A percentile compares a stretch with the other conserved stretches of the same genome.
Conservation (phyloP, 306 rosid genomes). For the Arachis hypogaea region DNA sequence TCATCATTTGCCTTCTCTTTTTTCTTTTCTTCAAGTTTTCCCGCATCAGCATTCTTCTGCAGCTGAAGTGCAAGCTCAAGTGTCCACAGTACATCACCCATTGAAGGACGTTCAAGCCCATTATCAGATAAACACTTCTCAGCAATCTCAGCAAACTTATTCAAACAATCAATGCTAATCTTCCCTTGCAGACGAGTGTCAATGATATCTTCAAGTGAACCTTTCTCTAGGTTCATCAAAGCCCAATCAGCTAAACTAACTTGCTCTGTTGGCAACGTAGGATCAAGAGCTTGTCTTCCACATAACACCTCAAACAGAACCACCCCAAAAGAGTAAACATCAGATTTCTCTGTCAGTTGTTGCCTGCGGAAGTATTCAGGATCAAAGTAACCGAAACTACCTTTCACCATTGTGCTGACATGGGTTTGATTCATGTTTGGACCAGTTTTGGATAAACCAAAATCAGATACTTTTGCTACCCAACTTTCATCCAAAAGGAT, state of each 20-base stretch:
- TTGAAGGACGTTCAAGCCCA: slow-evolving; percentile 52
- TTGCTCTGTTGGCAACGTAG: slow-evolving; percentile 51
- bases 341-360: slow-evolving; percentile 2
- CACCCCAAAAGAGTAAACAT: slow-evolving; percentile 44
- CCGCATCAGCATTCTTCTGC: slow-evolving; percentile 41
- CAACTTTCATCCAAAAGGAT: not conserved
- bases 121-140: slow-evolving; percentile 47
- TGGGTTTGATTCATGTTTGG: not conserved
- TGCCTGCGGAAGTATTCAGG: not conserved
- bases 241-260: slow-evolving; percentile 58
- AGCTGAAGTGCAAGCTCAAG: slow-evolving; percentile 55
- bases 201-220: slow-evolving; percentile 40
- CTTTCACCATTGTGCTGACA: slow-evolving; percentile 4
- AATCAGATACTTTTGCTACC: slow-evolving; percentile 4
- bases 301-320: slow-evolving; percentile 55
- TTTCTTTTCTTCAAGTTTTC: slow-evolving; percentile 10
- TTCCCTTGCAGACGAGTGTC: slow-evolving; percentile 45
- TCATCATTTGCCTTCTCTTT: slow-evolving; percentile 40
- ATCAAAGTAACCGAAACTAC: slow-evolving; percentile 3
- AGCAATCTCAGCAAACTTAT: slow-evolving; percentile 46
- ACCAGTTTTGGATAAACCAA: slow-evolving; percentile 1
- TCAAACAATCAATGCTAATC: slow-evolving; percentile 38
- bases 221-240: slow-evolving; percentile 27
- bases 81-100: slow-evolving; percentile 59
- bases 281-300: slow-evolving; percentile 52